A percentile compares a stretch with the other conserved stretches of the same genome.
phyloP scores from a whole-genome alignment of 257 asterid genomes.

The Anisodus tanguticus region DNA sequence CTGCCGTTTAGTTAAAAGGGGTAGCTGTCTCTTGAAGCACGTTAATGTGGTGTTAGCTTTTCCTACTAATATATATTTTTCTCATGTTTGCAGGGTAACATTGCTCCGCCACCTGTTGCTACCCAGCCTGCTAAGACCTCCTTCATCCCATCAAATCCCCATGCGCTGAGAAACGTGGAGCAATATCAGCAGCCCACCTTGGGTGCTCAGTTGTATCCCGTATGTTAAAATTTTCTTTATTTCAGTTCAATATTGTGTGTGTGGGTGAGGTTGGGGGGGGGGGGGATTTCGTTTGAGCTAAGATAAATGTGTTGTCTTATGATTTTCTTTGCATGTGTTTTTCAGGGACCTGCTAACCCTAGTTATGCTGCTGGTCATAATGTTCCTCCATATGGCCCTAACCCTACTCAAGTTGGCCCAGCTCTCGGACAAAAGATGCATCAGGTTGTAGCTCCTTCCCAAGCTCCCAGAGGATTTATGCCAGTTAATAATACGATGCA shows the following conservation, averaged over 20 bases:
- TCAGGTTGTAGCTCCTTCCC: slow-evolving; percentile 63
- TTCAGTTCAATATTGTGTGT: neutral
- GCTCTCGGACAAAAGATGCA: slow-evolving; percentile 63
- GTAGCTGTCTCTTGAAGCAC: neutral
- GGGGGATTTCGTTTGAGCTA: neutral
- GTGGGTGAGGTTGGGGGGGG: neutral
- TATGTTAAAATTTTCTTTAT: slow-evolving; percentile 41
- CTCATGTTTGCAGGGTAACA: slow-evolving; percentile 57
- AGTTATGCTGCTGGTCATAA: slow-evolving; percentile 69
- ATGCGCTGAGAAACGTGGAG: slow-evolving; percentile 65
- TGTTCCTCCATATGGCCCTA: slow-evolving; percentile 58
- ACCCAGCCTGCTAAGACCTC: slow-evolving; percentile 64
- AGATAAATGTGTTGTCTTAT: neutral
- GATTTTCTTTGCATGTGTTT: slow-evolving; percentile 31
- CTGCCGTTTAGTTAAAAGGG: neutral
- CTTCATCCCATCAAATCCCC: slow-evolving; percentile 86
- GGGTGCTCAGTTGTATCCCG: slow-evolving; percentile 89
- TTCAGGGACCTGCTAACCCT: slow-evolving; percentile 62
- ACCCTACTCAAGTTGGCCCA: slow-evolving; percentile 57
- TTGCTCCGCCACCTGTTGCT: slow-evolving; percentile 68
- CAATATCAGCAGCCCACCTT: slow-evolving; percentile 90
- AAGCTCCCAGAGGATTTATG: slow-evolving; percentile 67
- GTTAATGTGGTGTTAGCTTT: neutral
- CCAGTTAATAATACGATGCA: slow-evolving; percentile 66
- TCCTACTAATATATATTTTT: neutral